A percentile compares a stretch with the other conserved stretches of the same genome.
Evolutionary conservation across 23 red algal species (phyloP).

Genomic region (Pyropia yezoensis): DNA sequence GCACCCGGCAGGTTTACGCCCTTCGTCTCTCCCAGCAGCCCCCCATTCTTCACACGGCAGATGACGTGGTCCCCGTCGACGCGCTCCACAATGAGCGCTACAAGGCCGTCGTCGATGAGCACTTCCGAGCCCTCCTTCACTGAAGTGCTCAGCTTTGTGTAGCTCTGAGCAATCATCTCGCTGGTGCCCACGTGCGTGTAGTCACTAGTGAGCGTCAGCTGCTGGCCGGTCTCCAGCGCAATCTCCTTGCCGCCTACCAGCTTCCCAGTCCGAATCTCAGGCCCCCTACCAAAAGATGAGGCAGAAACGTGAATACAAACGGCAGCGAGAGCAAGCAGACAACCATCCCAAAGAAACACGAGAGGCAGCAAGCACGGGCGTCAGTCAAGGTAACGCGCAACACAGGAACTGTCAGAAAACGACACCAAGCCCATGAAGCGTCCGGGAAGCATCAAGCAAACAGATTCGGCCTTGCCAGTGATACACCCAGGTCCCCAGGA

Average conservation of each 20-base stretch:
- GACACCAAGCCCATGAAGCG: too few relatives aligned
- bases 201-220: slow-evolving; percentile 37
- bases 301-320: too few relatives aligned
- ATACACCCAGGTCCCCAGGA: too few relatives aligned
- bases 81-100: slow-evolving; percentile 42
- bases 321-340: too few relatives aligned
- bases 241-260: slow-evolving; percentile 46
- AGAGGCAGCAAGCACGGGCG: too few relatives aligned
- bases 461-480: too few relatives aligned
- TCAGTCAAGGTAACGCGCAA: too few relatives aligned
- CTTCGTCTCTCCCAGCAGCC: slow-evolving; percentile 60
- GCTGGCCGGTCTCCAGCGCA: slow-evolving; percentile 31
- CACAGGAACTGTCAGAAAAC: too few relatives aligned
- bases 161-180: slow-evolving; percentile 44
- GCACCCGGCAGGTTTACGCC: slow-evolving; percentile 88
- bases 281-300: slow-evolving; percentile 12
- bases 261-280: slow-evolving; percentile 85
- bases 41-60: slow-evolving; percentile 78
- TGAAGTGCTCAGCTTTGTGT: slow-evolving; percentile 26
- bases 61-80: slow-evolving; percentile 35
- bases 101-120: slow-evolving; percentile 88
- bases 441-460: too few relatives aligned
- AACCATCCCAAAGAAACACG: too few relatives aligned
- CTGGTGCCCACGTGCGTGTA: slow-evolving; percentile 26
- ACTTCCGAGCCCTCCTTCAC: slow-evolving; percentile 55